These are phyloP conservation scores for Atractiella rhizophila DNA, from an alignment of 768 basidiomycete genomes.

Conservation along the genomic window DNA sequence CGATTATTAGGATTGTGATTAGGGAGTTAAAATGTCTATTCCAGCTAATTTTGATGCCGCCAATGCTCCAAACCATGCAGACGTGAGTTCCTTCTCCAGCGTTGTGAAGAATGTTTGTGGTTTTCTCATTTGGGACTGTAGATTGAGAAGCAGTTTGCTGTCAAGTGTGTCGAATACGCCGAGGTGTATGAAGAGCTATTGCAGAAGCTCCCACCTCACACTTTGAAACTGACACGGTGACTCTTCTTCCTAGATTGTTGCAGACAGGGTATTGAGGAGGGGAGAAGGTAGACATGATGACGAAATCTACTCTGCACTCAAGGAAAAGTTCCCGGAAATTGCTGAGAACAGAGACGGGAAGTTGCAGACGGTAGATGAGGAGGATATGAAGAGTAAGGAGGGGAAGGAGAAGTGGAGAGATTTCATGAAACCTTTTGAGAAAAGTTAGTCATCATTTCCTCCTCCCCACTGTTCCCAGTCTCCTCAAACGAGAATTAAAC, in stretches of 20 bases:
- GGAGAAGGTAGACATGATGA: constrained; percentile 68
- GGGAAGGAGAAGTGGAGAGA: constrained; percentile 78
- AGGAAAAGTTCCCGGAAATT: constrained; percentile 56
- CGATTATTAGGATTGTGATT: no score
- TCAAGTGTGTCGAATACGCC: constrained; percentile 86
- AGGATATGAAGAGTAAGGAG: constrained; percentile 53
- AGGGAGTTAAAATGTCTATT: no score
- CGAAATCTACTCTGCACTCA: constrained; percentile 58
- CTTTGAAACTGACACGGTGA: constrained; percentile 24
- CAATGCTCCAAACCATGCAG: no score
- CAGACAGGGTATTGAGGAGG: no score
- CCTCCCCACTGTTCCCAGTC: constrained; percentile 2
- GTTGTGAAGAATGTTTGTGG: no score
- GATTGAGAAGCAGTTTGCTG: constrained; percentile 97
- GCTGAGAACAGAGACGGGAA: constrained; percentile 23
- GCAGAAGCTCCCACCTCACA: constrained; percentile 47
- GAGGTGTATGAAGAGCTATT: constrained; percentile 95
- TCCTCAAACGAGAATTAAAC: neutral
- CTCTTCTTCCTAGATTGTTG: neutral
- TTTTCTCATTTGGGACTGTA: no score
- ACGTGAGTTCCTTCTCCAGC: no score
- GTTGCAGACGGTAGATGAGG: constrained; percentile 44
- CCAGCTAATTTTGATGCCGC: no score
- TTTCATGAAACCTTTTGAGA: constrained; percentile 47
- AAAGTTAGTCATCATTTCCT: constrained; percentile 9